phyloP scores from a whole-genome alignment of 2,329 filamentous ascomycete genomes.

The Fusarium devonianum region DNA sequence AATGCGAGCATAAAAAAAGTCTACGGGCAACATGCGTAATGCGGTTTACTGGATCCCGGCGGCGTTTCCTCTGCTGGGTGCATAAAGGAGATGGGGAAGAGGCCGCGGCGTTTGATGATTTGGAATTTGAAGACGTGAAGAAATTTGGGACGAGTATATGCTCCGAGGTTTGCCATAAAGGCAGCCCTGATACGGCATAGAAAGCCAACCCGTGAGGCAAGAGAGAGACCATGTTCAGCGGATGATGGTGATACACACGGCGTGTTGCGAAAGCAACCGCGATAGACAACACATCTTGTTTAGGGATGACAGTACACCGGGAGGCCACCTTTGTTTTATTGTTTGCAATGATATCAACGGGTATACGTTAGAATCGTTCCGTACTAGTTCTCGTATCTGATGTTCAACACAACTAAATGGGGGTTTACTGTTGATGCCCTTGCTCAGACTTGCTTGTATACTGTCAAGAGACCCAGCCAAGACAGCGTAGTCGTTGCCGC shows the following conservation, averaged over 20 bases:
- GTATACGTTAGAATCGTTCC: slow-evolving; percentile 37
- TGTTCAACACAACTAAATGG: slow-evolving; percentile 28
- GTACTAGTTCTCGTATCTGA: slow-evolving; percentile 29
- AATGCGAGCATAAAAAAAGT: slow-evolving; percentile 17
- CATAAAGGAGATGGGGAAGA: slow-evolving; percentile 19
- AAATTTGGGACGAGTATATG: slow-evolving; percentile 22
- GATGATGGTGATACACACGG: slow-evolving; percentile 25
- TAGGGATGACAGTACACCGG: slow-evolving; percentile 21
- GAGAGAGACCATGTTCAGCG: slow-evolving; percentile 14
- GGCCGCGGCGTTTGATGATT: slow-evolving; percentile 34
- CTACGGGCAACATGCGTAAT: slow-evolving; percentile 22
- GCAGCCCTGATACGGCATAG: slow-evolving; percentile 25
- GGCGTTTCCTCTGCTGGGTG: slow-evolving; percentile 39
- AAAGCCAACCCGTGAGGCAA: slow-evolving; percentile 21
- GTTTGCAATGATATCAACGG: slow-evolving; percentile 42
- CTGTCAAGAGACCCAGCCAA: neutral
- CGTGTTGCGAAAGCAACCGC: slow-evolving; percentile 23
- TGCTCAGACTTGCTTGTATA: neutral
- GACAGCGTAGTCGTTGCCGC: too few relatives aligned
- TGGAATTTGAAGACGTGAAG: slow-evolving; percentile 33
- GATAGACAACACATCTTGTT: slow-evolving; percentile 32
- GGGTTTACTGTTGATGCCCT: too few relatives aligned
- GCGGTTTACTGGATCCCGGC: slow-evolving; percentile 21
- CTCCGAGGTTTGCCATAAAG: slow-evolving; percentile 28
- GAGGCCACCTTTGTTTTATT: slow-evolving; percentile 28